Evolutionary conservation across 352 stramenopile genomes (phyloP), one percentile per base, ranked within the genome.

Genomic region (Pythium sp.): DNA sequence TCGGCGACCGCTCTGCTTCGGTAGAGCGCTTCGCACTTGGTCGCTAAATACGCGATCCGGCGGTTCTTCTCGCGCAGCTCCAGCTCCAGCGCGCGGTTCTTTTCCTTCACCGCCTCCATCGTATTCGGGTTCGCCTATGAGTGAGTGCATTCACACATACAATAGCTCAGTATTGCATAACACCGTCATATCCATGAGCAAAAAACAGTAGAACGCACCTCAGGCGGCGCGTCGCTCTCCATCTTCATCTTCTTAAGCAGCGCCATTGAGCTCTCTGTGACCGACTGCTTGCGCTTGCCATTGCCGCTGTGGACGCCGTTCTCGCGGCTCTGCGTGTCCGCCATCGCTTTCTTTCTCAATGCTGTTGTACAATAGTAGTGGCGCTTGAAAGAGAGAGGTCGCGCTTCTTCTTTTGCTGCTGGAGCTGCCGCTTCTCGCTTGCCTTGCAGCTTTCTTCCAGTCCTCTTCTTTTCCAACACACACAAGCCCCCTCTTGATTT

Each of bases 41-140:
- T 65, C 46, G 76, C 72, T 28, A 95, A 59, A 53, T 88, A 93
- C 41, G 72, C 53, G 38, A 94, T 91, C 6, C 88, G 85, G 12
- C 86, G 84, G 68, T 93, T 95, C 68, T 95, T 95, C 69, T 95
- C 88, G 58, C 78, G 75, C 68, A 93, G 69, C 32, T 93, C 83
- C 43, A 93, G 76, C 69, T 83, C 79, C 76, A 95, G 68, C 43
- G 85, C 84, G 56, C 77, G 79, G 74, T 95, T 95, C 55, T 83
- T 82, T 64, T 93, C 80, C 15, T 76, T 78, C 57, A 95, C 84
- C 5, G 80, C 78, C 64, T 91, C 84, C 54, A 94, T 82, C 7
- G 82, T 87, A 65, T 92, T 90, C 5, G 86, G 86, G 60, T 94
- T 89, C 6, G 86, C 86, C 79, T 87, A 36, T 1, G 22, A 4